phyloP scores from a whole-genome alignment of 75 land plant species.

The Picea sitchensis region DNA sequence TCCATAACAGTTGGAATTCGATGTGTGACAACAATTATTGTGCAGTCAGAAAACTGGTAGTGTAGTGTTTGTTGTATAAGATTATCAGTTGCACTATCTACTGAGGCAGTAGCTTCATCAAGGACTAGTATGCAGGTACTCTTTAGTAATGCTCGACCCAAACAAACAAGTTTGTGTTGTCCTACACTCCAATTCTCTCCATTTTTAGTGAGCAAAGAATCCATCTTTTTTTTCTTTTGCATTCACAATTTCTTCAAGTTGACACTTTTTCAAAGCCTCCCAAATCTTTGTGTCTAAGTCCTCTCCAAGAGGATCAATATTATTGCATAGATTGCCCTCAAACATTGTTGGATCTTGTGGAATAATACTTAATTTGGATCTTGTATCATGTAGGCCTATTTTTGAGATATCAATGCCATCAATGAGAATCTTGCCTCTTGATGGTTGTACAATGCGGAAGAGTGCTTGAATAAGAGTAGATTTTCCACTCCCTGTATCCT shows the following conservation, averaged over 20 bases:
- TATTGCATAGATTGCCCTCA: constrained; percentile 68
- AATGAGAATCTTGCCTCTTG: constrained; percentile 49
- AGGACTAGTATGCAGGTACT: constrained; percentile 13
- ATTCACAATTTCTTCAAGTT: constrained; percentile 34
- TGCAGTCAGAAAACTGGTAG: constrained; percentile 16
- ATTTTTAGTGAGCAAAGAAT: constrained; percentile 44
- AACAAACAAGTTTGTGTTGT: constrained; percentile 17
- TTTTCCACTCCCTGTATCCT: constrained; percentile 85
- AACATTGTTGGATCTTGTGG: constrained; percentile 92
- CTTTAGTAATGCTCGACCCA: constrained; percentile 14
- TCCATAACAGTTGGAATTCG: constrained; percentile 17
- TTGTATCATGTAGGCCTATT: constrained; percentile 64
- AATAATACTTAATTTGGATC: constrained; percentile 72
- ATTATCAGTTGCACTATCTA: constrained; percentile 19
- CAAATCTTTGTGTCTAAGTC: constrained; percentile 68
- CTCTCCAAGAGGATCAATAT: constrained; percentile 70
- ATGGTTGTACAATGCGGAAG: constrained; percentile 69
- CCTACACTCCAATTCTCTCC: constrained; percentile 41
- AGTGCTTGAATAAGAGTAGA: constrained; percentile 80
- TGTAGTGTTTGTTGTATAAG: constrained; percentile 19
- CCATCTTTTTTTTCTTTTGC: constrained; percentile 24
- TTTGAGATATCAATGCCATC: constrained; percentile 59
- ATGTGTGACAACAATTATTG: constrained; percentile 22
- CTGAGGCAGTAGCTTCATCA: constrained; percentile 24
- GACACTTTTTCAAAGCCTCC: constrained; percentile 77